Conservation (phyloP, 345 rosid species). For the Dovyalis caffra region DNA sequence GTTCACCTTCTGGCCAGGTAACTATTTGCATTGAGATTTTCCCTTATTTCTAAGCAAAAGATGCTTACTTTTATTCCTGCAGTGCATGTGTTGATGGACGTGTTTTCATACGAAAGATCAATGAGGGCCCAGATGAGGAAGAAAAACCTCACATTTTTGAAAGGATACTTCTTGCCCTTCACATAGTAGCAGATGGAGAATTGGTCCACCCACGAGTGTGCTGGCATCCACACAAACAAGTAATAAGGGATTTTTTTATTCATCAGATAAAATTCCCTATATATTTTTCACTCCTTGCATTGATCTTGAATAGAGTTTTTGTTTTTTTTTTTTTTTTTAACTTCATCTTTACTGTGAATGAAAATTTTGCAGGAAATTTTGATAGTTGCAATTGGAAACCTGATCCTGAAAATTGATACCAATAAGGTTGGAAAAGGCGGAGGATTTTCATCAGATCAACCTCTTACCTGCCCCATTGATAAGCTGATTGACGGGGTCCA, state of each 20-base stretch:
- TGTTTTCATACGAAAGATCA: conserved; percentile 69
- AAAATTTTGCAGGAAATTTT: conserved; percentile 64
- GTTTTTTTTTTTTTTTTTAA: background rate
- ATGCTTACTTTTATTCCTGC: conserved; percentile 18
- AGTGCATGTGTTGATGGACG: conserved; percentile 81
- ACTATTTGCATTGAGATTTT: conserved; percentile 5
- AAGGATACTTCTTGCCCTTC: conserved; percentile 56
- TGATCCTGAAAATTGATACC: conserved; percentile 66
- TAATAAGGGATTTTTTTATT: conserved; percentile 24
- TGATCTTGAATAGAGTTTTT: background rate
- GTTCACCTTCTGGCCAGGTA: conserved; percentile 96
- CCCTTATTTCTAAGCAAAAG: conserved; percentile 3
- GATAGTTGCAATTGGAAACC: conserved; percentile 71
- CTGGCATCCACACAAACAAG: conserved; percentile 96
- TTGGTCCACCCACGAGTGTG: conserved; percentile 72
- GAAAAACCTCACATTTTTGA: conserved; percentile 71
- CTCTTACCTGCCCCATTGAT: conserved; percentile 65
- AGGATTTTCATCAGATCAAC: conserved; percentile 61
- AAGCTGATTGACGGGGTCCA: conserved; percentile 69
- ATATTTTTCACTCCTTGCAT: conserved; percentile 3
- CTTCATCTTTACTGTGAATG: background rate
- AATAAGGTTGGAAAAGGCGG: conserved; percentile 61
- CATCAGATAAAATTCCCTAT: background rate
- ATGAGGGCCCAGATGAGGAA: conserved; percentile 77
- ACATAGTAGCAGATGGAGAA: conserved; percentile 54